Evolutionary conservation across 1,284 basidiomycete genomes (phyloP), one percentile per base, ranked within the genome.

Genomic region (Cryptococcus sp.): DNA sequence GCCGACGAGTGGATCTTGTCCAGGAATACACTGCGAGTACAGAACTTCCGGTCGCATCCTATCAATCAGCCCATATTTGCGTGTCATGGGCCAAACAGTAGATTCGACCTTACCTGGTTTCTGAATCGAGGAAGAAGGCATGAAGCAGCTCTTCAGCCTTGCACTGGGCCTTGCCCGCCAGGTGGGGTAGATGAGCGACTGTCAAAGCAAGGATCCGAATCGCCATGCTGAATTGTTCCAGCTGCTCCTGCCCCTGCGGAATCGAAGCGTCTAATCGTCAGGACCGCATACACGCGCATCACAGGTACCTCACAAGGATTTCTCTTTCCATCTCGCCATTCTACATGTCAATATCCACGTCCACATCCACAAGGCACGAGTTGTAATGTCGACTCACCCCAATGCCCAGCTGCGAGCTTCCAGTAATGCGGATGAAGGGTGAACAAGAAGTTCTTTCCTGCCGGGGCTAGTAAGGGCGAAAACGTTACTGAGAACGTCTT

Each of bases 261-360:
- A 51, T 45, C 32, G 59, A 62, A 37, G 53, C 54, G n/a, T 50
- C 63, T 65, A 22, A 19, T 18, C 28, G 22, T 9, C 3, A 22
- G 24, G n/a, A 24, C 24, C 11, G 18, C 6, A 1, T 6, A 47
- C 62, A n/a, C n/a, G n/a, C n/a, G n/a, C n/a, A n/a, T n/a, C 21
- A n/a, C n/a, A n/a, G n/a, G n/a, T n/a, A n/a, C 14, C 28, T 51
- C 25, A 66, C 63, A 52, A 9, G 63, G 65, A 43, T 68, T 68
- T 16, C 61, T 48, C 35, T 59, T 56, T 2, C 62, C 65, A 48
- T 66, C 65, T 4, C 58, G 52, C 21, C 52, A 54, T 42, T 62
- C 65, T 66, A 43, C 10, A 16, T 18, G 12, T 22, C 28, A 31
- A 14, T 14, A 31, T n/a, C n/a, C n/a, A n/a, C n/a, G n/a, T n/a